phyloP scores from a whole-genome alignment of 1,284 basidiomycete genomes.

The Porphyrellus sp. region DNA sequence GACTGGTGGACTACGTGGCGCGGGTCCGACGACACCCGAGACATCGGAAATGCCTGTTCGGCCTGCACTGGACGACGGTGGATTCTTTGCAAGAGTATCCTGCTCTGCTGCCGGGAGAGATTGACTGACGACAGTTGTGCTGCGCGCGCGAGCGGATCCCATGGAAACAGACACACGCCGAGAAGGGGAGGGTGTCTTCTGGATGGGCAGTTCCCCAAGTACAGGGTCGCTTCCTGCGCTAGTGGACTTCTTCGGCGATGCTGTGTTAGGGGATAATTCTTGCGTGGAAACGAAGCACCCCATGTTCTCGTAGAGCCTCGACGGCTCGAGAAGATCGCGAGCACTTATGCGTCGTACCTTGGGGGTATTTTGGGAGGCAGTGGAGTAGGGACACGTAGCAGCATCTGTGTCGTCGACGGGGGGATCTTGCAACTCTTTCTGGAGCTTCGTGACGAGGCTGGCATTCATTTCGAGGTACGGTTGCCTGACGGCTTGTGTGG shows the following conservation, averaged over 20 bases:
- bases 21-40: neutral
- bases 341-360: constrained; percentile 20
- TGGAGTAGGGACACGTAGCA: neutral
- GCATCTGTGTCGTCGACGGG: constrained; percentile 17
- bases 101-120: constrained; percentile 4
- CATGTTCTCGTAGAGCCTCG: constrained; percentile 9
- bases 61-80: neutral
- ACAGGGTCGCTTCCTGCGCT: constrained; percentile 7
- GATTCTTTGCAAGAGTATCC: constrained; percentile 2
- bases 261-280: constrained; percentile 2
- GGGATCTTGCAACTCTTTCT: constrained; percentile 21
- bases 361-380: constrained; percentile 4
- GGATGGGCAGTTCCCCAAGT: constrained; percentile 8
- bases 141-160: constrained; percentile 17
- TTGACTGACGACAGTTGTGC: constrained; percentile 11
- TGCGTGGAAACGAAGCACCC: constrained; percentile 7
- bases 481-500: constrained; percentile 23
- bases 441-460: constrained; percentile 19
- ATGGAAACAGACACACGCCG: constrained; percentile 19
- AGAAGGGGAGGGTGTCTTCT: constrained; percentile 24
- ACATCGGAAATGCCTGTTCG: constrained; percentile 6
- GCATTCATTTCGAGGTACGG: constrained; percentile 29
- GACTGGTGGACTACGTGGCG: constrained; percentile 2
- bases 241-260: constrained; percentile 11
- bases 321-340: constrained; percentile 28